These are phyloP conservation scores for Mortierella sp. DNA, from an alignment of 371 early-diverging fungal species.

Conservation along the genomic window DNA sequence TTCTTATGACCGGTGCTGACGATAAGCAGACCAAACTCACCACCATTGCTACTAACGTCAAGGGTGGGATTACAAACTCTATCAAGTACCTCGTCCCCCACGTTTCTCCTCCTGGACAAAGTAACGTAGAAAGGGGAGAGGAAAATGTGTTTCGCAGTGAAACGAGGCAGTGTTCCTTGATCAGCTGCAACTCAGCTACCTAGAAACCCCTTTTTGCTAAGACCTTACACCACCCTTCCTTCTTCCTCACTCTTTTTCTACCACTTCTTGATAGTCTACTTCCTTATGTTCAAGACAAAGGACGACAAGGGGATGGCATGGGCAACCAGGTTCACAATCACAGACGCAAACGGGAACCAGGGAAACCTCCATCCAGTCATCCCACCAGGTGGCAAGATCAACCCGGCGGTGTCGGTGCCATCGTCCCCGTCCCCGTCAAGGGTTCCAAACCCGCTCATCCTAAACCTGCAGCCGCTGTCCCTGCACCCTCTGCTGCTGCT, in stretches of 20 bases:
- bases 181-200: no score
- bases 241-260: not conserved
- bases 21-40: slow-evolving; percentile 38
- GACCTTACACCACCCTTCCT: not conserved
- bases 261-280: slow-evolving; percentile 32
- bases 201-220: not conserved
- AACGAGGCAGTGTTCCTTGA: no score
- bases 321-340: slow-evolving; percentile 53
- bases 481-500: not conserved
- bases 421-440: slow-evolving; percentile 11
- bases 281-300: slow-evolving; percentile 51
- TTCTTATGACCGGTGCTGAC: slow-evolving; percentile 52
- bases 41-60: slow-evolving; percentile 40
- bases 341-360: slow-evolving; percentile 30
- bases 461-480: not conserved
- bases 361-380: slow-evolving; percentile 35
- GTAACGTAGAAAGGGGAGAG: slow-evolving; percentile 9
- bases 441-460: not conserved
- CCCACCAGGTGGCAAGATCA: slow-evolving; percentile 37
- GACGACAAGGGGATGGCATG: slow-evolving; percentile 29
- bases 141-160: not conserved
- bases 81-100: slow-evolving; percentile 39
- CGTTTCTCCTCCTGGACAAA: slow-evolving; percentile 47
- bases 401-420: slow-evolving; percentile 40
- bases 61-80: slow-evolving; percentile 19